Base-by-base conservation (phyloP, 345 rosid genomes). In the Toxicodendron radicans region DNA sequence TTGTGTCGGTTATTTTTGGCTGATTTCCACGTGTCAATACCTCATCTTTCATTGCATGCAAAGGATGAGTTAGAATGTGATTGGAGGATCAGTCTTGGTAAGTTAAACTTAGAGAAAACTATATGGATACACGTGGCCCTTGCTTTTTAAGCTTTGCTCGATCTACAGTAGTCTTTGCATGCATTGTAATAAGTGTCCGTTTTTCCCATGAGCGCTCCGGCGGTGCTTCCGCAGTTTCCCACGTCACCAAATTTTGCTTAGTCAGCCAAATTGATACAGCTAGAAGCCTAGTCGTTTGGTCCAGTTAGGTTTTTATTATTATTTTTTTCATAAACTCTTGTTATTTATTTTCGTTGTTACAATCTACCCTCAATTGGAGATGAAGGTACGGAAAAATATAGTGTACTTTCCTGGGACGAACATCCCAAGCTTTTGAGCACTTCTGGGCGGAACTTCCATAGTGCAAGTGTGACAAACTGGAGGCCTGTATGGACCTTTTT, bases 41-140 rank as follows among this genome's bases (percentile, higher is more conserved):
- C 11, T 49, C 32, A 17, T 32, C 24, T 45, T 75, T 53, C 60
- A 60, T 66, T 81, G 82, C 91, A 88, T 88, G 92, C 85, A 88
- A 80, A 58, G 80, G 81, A 72, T 80, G 82, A 69, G 83, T 72
- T 80, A 24, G 78, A 70, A 23, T 52, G 17, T 58, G 83, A 83
- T 81, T 79, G 82, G 83, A 20, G 54, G 75, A 41, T 1, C 43
- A 18, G 68, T 27, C 17, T 73, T 30, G 56, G 1, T 24, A 0
- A 24, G 17, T 61, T 23, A 9, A 71, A 71, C 38, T 71, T n/a
- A 0, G 17, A 12, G 0, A 21, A 11, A 48, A 30, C 7, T 8
- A 18, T 14, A 46, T 32, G 2, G 7, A 0, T 61, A 61, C 67
- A 72, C 79, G 64, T 72, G 79, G 70, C 83, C 21, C 16, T 3